Base-by-base conservation (phyloP, 257 asterid species). In the Gentiana macrophylla region DNA sequence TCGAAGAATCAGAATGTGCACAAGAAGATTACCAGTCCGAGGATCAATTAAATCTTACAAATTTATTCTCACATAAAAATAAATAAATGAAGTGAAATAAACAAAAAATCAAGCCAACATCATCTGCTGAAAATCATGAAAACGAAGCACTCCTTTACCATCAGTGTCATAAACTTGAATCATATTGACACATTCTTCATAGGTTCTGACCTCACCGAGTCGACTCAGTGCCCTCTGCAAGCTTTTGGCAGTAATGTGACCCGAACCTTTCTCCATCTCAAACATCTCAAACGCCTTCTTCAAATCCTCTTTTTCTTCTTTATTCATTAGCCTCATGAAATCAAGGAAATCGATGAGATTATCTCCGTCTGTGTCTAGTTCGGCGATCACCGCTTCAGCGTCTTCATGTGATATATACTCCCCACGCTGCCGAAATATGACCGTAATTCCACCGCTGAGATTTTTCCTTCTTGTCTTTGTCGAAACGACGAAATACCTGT, bases 121-220 rank as follows among this genome's bases (percentile, higher is more conserved):
- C 91, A 82, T 79, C 55, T 62, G 76, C 10, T 64, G 80, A 61
- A 82, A 82, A 48, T 79, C 80, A n/a, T 53, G 56, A 57, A 55
- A 82, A 9, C 74, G 82, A 52, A 82, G 75, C 60, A 64, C 86
- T 12, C 91, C 91, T 35, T 79, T 79, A 8, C 91, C 91, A 35
- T 82, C 79, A 33, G 74, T 62, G 52, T 82, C 91, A 60, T 65
- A 74, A 6, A 67, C 80, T 45, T 57, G 51, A 8, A 82, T 82
- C 79, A 82, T 82, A 0, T 74, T 70, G 8, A 55, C 86, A 62
- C 91, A 79, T 46, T 82, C 86, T 5, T 82, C 84, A 38, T 79
- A 79, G 8, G 84, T 70, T 41, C 66, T 79, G 34, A 67, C 37
- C 35, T 77, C 79, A 35, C 91, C 91, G 35, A 82, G 50, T 32